Base-by-base conservation (phyloP, 1,284 basidiomycete genomes). In the Moesziomyces sp. region DNA sequence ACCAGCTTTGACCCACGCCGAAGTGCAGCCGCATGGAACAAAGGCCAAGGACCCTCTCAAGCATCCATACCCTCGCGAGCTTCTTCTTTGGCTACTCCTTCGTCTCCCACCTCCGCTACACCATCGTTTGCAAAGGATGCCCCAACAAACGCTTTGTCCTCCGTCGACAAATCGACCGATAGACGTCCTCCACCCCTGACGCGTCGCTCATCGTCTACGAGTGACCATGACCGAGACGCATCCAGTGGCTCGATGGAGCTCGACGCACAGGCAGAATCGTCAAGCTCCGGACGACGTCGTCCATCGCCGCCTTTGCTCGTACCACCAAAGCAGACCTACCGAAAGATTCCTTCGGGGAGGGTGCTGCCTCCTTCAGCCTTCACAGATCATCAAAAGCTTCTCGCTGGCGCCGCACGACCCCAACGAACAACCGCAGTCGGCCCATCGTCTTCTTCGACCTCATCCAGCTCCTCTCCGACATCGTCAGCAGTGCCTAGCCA, bases 1-100 rank as follows among this genome's bases (percentile, higher is more conserved):
- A 52, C 53, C 49, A 58, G 46, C 46, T 74, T 74, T 30, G 65
- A 74, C 33, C 54, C 65, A 38, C 50, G 71, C 30, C 44, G 58
- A 7, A 69, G 61, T 24, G 71, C 58, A 3, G 71, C 71, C 18
- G 71, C 65, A 3, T 74, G 71, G 71, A 74, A 74, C 61, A 68
- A 62, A 19, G 71, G 71, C 33, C 59, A 65, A 57, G 71, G 71
- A 3, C 71, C 71, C 11, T 69, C 65, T 1, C 54, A 65, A 44
- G 65, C 61, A 4, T 74, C 71, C 19, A 74, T 74, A 46, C 71
- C 71, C 7, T 65, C 71, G 1, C 46, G 71, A 43, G 65, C 65
- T 3, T 74, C 71, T 21, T 74, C 71, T 2, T 48, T 68, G 4
- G 54, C 56, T 30, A 48, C 71, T 11, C 38, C 50, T 5, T n/a